Base-by-base conservation (phyloP, 768 basidiomycete species). In the Dentipellis sp. region DNA sequence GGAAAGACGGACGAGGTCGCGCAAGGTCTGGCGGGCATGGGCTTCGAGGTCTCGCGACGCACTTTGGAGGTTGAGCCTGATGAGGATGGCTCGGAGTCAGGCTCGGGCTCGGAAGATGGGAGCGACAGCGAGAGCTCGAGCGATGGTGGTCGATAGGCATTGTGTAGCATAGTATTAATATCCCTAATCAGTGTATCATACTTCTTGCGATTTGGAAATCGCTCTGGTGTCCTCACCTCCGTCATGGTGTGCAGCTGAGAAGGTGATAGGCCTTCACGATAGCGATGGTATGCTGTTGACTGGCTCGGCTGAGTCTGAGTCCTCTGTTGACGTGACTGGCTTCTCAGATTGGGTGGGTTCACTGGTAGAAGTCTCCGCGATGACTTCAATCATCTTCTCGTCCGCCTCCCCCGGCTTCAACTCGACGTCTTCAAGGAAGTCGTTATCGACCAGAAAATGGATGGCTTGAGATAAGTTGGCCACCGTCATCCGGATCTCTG, bases 381-480 rank as follows among this genome's bases (percentile, higher is more conserved):
- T 65, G 19, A 90, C 82, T 65, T 86, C 73, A 17, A 92, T 89
- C 67, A 76, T 74, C 58, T 75, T 76, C 40, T 78, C 71, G 47
- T 79, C 73, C 3, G 86, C 86, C 67, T 92, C 82, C 0, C 94
- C 94, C 14, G 89, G 86, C 47, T 75, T 79, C 23, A 87, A 68
- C 68, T 97, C 94, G 1, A 95, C 91, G 34, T 79, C 80, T 47
- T 76, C 73, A 37, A 97, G 71, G 70, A 94, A 92, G 65, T 93
- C 84, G 60, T 97, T 97, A 58, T 89, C 88, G 1, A 91, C 92
- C 16, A 95, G 69, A 69, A 97, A 97, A 34, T 79, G 83, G 60
- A 97, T 90, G 4, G 90, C 91, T 68, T 97, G 94, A 0, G 93
- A 93, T 4, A 97, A 76, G 68, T 94, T 94, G 1, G 92, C 94